Base-by-base conservation (phyloP, 1,284 basidiomycete species). In the Trichosporon ovoides region DNA sequence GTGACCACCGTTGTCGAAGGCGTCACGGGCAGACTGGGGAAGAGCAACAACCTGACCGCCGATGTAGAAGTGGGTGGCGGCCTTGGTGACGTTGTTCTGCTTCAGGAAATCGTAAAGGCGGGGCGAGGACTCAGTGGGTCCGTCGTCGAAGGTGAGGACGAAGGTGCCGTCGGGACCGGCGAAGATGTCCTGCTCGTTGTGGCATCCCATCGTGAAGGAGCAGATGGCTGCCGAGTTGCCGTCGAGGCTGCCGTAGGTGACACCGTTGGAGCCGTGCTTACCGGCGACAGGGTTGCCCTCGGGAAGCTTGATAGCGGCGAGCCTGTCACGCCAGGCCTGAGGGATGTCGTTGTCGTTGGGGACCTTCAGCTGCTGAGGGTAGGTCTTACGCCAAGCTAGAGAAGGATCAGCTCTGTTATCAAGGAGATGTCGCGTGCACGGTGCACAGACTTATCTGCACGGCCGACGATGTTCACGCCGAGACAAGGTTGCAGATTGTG, bases 21-120 rank as follows among this genome's bases (percentile, higher is more conserved):
- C 64, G 14, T 54, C 59, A 51, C 64, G 66, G 60, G 65, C 64
- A n/a, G 33, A 50, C 34, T 56, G 60, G 20, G 68, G 69, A 58
- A 64, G 68, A 52, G 20, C 51, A 22, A 49, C 31, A 28, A 58
- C 51, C 57, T 61, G 54, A 38, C 40, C 52, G 18, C 57, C 60
- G 31, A 57, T 61, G 51, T 53, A 57, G 69, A 83, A 84, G 70
- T 84, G 83, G 19, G 83, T 84, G 6, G 81, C 79, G 63, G 66
- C 59, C 51, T 48, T 52, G 31, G 80, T 79, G 61, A 81, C 71
- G 62, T 81, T 75, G 63, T 82, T 75, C 57, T 76, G 40, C 55
- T 74, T 72, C 59, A 84, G 72, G 66, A 80, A 83, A 61, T 78
- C 67, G 67, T 83, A 79, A 33, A 83, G 73, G 16, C 67, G 64